These are phyloP conservation scores for Cynara cardunculus DNA, from an alignment of 129 eudicot genomes.

Conservation along the genomic window DNA sequence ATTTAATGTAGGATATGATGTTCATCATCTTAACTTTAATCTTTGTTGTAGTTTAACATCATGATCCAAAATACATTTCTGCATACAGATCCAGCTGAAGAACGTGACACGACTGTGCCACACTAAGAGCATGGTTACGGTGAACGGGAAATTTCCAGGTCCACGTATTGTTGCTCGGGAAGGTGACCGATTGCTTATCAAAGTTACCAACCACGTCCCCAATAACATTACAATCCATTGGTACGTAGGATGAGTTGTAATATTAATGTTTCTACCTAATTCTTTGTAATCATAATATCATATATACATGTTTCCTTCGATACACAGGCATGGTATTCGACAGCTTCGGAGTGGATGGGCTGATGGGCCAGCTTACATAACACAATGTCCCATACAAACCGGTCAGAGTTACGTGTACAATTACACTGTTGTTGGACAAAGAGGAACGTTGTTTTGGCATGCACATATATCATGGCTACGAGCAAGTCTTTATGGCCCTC, in stretches of 20 bases:
- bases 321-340: slow-evolving; percentile 50
- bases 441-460: slow-evolving; percentile 33
- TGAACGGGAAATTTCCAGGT: slow-evolving; percentile 35
- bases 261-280: not conserved
- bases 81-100: slow-evolving; percentile 18
- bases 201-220: slow-evolving; percentile 29
- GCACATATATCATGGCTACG: slow-evolving; percentile 34
- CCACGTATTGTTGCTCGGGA: slow-evolving; percentile 26
- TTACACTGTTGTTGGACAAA: slow-evolving; percentile 48
- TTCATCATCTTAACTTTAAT: not conserved
- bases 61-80: not conserved
- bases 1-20: slow-evolving; percentile 7
- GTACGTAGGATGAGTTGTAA: slow-evolving; percentile 1
- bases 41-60: not conserved
- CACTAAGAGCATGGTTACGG: slow-evolving; percentile 33
- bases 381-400: slow-evolving; percentile 50
- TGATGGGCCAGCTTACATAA: slow-evolving; percentile 35
- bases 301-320: not conserved
- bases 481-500: slow-evolving; percentile 44
- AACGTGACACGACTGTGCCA: slow-evolving; percentile 38
- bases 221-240: slow-evolving; percentile 35
- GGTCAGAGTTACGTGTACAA: slow-evolving; percentile 59
- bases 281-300: not conserved
- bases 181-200: slow-evolving; percentile 30
- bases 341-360: slow-evolving; percentile 45